Percentiles rank a stretch among this genome's conserved stretches.
These are phyloP conservation scores for Penicillium manginii DNA, from an alignment of 495 filamentous ascomycete species.

Conservation along the genomic window DNA sequence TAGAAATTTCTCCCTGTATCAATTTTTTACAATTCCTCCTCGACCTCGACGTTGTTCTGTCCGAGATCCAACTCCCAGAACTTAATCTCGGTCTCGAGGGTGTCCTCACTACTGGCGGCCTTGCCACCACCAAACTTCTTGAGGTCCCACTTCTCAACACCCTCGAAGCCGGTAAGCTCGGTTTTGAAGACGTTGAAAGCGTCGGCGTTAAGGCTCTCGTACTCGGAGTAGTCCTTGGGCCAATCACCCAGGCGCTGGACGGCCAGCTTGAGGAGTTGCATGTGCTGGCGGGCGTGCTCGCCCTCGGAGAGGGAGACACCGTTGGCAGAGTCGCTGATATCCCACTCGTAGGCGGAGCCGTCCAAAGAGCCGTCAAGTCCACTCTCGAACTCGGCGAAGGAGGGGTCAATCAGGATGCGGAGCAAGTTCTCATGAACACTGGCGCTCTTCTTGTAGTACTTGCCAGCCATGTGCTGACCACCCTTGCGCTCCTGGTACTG, in stretches of 20 bases:
- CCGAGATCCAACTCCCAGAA: constrained; percentile 27
- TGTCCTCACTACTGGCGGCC: constrained; percentile 23
- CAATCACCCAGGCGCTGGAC: constrained; percentile 44
- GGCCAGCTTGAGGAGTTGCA: constrained; percentile 43
- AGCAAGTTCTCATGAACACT: constrained; percentile 43
- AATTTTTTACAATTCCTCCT: constrained; percentile 25
- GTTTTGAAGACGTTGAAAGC: constrained; percentile 26
- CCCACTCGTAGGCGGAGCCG: constrained; percentile 27
- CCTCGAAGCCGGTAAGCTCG: constrained; percentile 39
- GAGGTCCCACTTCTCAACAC: constrained; percentile 43
- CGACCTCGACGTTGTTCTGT: constrained; percentile 20
- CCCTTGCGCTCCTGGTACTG: constrained; percentile 36
- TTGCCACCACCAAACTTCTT: constrained; percentile 41
- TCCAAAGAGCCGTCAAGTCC: constrained; percentile 25
- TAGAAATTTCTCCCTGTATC: not conserved
- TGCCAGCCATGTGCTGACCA: constrained; percentile 37
- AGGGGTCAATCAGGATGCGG: constrained; percentile 39
- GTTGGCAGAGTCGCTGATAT: constrained; percentile 24
- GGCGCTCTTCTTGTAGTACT: constrained; percentile 48
- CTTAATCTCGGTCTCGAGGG: constrained; percentile 17
- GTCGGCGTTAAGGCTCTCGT: constrained; percentile 26
- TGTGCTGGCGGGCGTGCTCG: constrained; percentile 40
- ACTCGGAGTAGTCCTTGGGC: constrained; percentile 46
- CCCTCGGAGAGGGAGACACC: constrained; percentile 22
- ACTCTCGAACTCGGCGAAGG: constrained; percentile 33